Percentiles rank a stretch among this genome's conserved stretches.
These are phyloP conservation scores for Sporisorium sorghi DNA, from an alignment of 1,284 basidiomycete species.

Conservation along the genomic window DNA sequence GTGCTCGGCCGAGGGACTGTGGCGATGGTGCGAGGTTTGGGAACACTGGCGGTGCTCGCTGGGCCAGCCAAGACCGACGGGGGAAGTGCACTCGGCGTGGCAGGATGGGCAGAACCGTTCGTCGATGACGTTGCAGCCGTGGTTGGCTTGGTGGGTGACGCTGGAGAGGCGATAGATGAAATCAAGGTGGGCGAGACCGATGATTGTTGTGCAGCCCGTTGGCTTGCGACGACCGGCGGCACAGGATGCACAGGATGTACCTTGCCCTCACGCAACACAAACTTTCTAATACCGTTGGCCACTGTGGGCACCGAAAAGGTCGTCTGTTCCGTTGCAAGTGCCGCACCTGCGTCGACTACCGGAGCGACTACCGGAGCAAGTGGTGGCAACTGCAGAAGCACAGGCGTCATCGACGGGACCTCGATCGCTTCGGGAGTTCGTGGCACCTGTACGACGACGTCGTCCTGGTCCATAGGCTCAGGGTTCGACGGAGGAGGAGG, in stretches of 20 bases:
- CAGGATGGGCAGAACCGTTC: not conserved
- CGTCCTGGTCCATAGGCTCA: slow-evolving; percentile 18
- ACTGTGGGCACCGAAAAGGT: slow-evolving; percentile 9
- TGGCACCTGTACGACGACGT: not conserved
- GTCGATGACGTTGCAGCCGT: not conserved
- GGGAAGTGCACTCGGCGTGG: not conserved
- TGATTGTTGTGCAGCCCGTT: not conserved
- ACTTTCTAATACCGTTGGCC: slow-evolving; percentile 31
- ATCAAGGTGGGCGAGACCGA: not conserved
- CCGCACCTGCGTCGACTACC: not conserved
- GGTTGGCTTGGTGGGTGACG: not conserved
- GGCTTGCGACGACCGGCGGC: not conserved
- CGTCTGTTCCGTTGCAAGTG: not conserved
- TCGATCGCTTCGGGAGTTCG: not conserved
- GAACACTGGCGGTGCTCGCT: not conserved
- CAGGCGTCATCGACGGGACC: not conserved
- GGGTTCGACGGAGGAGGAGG: not conserved
- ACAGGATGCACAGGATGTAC: slow-evolving; percentile 5
- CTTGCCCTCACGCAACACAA: slow-evolving; percentile 20
- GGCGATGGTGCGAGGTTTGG: not conserved
- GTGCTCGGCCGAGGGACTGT: not conserved
- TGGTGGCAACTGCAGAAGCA: not conserved
- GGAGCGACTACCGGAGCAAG: not conserved
- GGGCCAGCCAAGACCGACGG: not conserved
- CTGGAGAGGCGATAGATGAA: not conserved